phyloP scores from a whole-genome alignment of 225 moss, liverwort and hornwort genomes.

The Pseudisothecium myosuroides region DNA sequence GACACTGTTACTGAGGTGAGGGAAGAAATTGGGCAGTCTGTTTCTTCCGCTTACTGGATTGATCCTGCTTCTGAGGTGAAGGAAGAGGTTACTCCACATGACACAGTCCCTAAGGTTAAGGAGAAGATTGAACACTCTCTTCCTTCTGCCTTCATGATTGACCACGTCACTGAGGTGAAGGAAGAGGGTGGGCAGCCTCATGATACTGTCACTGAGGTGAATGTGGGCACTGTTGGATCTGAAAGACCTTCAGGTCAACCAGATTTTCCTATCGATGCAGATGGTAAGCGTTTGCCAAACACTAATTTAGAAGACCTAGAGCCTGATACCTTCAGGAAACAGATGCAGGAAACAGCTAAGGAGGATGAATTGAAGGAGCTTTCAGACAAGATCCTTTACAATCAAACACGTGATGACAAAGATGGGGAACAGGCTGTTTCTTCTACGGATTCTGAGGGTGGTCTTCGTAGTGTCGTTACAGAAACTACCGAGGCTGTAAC shows the following conservation, averaged over 20 bases:
- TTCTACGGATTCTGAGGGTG: neutral
- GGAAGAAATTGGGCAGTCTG: slow-evolving; percentile 12
- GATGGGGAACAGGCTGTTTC: slow-evolving; percentile 1
- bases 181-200: slow-evolving; percentile 19
- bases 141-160: slow-evolving; percentile 27
- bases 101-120: neutral
- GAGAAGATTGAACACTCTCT: slow-evolving; percentile 2
- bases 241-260: slow-evolving; percentile 25
- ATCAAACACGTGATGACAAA: slow-evolving; percentile 27
- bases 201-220: slow-evolving; percentile 3
- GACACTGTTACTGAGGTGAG: slow-evolving; percentile 11
- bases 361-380: slow-evolving; percentile 41
- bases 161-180: slow-evolving; percentile 9
- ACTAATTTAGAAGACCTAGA: slow-evolving; percentile 35
- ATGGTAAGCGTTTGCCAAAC: slow-evolving; percentile 1
- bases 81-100: neutral
- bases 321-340: slow-evolving; percentile 43
- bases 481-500: slow-evolving; percentile 24
- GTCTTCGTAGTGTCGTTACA: slow-evolving; percentile 6
- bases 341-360: slow-evolving; percentile 47
- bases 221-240: neutral
- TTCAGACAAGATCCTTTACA: slow-evolving; percentile 47
- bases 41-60: slow-evolving; percentile 12
- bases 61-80: slow-evolving; percentile 1
- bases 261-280: neutral